Conservation (phyloP, 169 alveolate species). For the Cryptosporidium ryanae region DNA sequence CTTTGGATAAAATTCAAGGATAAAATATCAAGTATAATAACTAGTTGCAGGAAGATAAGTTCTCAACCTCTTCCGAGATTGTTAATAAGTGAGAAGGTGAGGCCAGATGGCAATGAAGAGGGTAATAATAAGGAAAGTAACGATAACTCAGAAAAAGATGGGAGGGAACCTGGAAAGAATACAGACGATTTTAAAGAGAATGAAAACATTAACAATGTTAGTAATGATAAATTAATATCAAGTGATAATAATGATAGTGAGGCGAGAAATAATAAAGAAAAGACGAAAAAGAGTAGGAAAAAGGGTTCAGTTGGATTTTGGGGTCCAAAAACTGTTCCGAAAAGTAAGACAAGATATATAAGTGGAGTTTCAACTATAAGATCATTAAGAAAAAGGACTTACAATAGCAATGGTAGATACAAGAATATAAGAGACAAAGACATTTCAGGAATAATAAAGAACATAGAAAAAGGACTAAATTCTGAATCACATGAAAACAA, state of each 20-base stretch:
- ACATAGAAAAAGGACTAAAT: not conserved
- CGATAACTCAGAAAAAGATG: not conserved
- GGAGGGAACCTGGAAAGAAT: not conserved
- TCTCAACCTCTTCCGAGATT: constrained; percentile 45
- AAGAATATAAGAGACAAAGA: not conserved
- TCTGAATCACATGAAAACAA: not conserved
- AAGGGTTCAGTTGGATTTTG: constrained; percentile 30
- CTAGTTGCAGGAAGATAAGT: constrained; percentile 45
- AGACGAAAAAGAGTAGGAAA: not conserved
- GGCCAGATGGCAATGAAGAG: not conserved
- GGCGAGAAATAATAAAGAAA: not conserved
- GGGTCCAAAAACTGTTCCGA: constrained; percentile 68
- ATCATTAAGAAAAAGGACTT: constrained; percentile 37
- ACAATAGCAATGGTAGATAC: constrained; percentile 54
- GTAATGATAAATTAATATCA: not conserved
- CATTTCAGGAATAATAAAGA: not conserved
- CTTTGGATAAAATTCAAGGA: constrained; percentile 48
- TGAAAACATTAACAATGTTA: not conserved
- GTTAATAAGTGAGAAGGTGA: not conserved
- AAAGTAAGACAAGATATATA: constrained; percentile 46
- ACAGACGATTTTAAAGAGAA: not conserved
- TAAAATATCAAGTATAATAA: constrained; percentile 36
- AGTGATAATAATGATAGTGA: not conserved
- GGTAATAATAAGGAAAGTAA: not conserved
- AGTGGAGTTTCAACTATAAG: constrained; percentile 42